Evolutionary conservation across 768 basidiomycete genomes (phyloP).

Genomic region (Hygrophorus pudorinus): DNA sequence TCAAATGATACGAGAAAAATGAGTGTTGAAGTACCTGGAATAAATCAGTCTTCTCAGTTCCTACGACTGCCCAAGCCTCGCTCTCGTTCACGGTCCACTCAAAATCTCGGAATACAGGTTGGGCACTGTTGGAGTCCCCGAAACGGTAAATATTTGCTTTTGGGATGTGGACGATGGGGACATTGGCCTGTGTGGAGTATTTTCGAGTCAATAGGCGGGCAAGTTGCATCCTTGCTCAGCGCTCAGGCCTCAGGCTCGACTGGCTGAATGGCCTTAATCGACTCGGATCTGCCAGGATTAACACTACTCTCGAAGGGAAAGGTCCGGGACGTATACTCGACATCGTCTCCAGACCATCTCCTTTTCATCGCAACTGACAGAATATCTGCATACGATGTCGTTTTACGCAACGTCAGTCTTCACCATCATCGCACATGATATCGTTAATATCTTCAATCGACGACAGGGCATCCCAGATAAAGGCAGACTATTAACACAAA

Average conservation of each 20-base stretch:
- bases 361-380: slow-evolving; percentile 94
- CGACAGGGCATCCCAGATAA: slow-evolving; percentile 98
- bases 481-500: slow-evolving; percentile 78
- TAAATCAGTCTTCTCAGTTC: slow-evolving; percentile 48
- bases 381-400: slow-evolving; percentile 94
- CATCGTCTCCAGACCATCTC: slow-evolving; percentile 58
- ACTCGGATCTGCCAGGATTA: slow-evolving; percentile 51
- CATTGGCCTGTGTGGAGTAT: slow-evolving; percentile 29
- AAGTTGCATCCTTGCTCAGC: too few species aligned
- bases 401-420: slow-evolving; percentile 77
- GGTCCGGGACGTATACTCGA: slow-evolving; percentile 90
- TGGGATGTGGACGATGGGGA: slow-evolving; percentile 35
- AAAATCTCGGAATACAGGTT: slow-evolving; percentile 42
- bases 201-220: slow-evolving; percentile 27
- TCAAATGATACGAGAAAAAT: not conserved
- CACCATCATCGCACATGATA: too few species aligned
- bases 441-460: too few species aligned
- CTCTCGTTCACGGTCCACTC: slow-evolving; percentile 51
- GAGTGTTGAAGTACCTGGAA: slow-evolving; percentile 44
- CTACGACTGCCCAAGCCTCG: slow-evolving; percentile 71
- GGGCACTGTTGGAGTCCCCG: slow-evolving; percentile 37
- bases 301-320: slow-evolving; percentile 81
- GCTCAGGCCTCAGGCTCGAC: too few species aligned
- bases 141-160: slow-evolving; percentile 48
- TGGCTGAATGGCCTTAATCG: slow-evolving; percentile 43